Evolutionary conservation across 1,284 basidiomycete species (phyloP).

Genomic region (Lignosus rhinocerotis): DNA sequence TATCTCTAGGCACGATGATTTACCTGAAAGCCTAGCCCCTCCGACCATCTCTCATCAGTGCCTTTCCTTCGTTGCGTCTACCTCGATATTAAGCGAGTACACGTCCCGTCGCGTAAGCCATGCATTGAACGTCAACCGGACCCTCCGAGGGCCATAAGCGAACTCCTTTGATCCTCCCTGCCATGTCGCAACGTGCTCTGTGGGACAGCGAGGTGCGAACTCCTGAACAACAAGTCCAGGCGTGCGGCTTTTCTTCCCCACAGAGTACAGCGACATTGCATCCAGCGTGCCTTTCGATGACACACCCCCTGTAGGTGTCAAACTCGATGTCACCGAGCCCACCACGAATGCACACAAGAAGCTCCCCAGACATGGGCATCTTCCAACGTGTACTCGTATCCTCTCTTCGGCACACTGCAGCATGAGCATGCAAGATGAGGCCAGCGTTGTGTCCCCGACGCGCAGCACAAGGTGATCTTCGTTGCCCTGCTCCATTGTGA

Average conservation of each 20-base stretch:
- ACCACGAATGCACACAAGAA: constrained; percentile 13
- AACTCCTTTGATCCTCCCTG: constrained; percentile 13
- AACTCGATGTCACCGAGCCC: background rate
- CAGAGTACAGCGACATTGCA: background rate
- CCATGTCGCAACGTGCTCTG: constrained; percentile 17
- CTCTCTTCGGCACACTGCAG: constrained; percentile 7
- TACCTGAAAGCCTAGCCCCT: background rate
- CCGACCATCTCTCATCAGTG: background rate
- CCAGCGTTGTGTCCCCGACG: constrained; percentile 6
- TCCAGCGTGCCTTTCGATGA: background rate
- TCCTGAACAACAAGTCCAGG: background rate
- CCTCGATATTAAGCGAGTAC: constrained; percentile 9
- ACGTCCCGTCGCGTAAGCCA: constrained; percentile 14
- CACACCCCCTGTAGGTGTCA: background rate
- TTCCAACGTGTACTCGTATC: constrained; percentile 12
- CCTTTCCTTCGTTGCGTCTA: background rate
- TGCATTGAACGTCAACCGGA: constrained; percentile 12
- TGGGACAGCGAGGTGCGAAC: constrained; percentile 7
- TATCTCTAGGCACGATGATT: background rate
- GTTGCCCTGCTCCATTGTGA: background rate
- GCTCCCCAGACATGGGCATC: constrained; percentile 15
- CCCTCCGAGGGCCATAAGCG: background rate
- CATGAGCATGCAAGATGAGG: background rate
- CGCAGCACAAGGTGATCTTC: constrained; percentile 2
- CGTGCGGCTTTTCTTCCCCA: background rate